These are phyloP conservation scores for Penicillium verrucosum DNA, from an alignment of 2,329 filamentous ascomycete species.

Conservation along the genomic window DNA sequence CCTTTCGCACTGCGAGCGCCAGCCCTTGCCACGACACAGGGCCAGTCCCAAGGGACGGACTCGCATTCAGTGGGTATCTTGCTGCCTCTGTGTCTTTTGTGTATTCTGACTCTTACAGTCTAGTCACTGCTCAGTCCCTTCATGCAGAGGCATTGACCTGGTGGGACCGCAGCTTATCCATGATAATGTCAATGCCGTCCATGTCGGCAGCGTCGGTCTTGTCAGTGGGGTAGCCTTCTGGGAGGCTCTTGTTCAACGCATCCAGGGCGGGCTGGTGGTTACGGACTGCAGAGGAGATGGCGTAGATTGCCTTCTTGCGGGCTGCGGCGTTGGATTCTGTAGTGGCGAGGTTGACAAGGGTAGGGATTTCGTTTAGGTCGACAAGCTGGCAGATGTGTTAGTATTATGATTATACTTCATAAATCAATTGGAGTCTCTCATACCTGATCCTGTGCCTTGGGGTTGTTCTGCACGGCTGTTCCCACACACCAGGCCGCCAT, in stretches of 20 bases:
- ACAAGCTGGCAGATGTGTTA: constrained; percentile 45
- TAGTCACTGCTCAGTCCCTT: not conserved
- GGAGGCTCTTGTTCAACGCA: constrained; percentile 64
- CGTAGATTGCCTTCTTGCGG: constrained; percentile 83
- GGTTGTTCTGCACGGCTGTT: constrained; percentile 95
- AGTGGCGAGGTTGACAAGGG: constrained; percentile 63
- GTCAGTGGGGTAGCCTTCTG: constrained; percentile 56
- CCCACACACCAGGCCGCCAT: constrained; percentile 94
- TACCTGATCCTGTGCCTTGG: constrained; percentile 72
- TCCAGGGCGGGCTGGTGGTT: constrained; percentile 80
- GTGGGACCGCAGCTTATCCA: constrained; percentile 61
- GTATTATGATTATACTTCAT: not conserved
- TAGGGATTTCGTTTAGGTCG: constrained; percentile 63
- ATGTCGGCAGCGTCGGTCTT: constrained; percentile 81
- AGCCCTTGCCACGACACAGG: not conserved
- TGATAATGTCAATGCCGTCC: constrained; percentile 76
- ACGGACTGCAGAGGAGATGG: constrained; percentile 77
- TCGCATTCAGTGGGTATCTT: not conserved
- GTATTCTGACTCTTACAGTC: constrained; percentile 1
- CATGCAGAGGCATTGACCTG: constrained; percentile 28
- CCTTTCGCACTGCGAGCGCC: not conserved
- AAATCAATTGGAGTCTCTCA: constrained; percentile 13
- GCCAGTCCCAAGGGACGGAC: not conserved
- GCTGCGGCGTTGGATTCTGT: constrained; percentile 61
- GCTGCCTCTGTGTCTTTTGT: not conserved